Evolutionary conservation across 75 land plant species (phyloP), one percentile per base, ranked within the genome.

Genomic region (Pseudotsuga menziesii): DNA sequence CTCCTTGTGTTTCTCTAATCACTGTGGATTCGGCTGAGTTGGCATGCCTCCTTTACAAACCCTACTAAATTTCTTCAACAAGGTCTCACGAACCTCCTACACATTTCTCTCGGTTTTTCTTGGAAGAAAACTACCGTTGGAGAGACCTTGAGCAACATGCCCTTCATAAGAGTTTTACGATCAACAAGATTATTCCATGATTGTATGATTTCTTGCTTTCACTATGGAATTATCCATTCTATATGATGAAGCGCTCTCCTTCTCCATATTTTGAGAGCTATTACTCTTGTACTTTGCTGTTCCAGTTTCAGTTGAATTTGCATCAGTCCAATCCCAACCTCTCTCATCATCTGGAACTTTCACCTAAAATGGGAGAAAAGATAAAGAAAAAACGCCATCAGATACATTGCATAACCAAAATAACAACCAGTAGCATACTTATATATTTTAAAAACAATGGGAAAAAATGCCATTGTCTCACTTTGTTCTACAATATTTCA

Each of bases 291-390:
- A 73, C 64, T 82, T 85, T 32, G 62, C 56, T 20, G 76, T 71
- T 57, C 83, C 81, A 78, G 77, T 59, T 61, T 77, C 73, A 20
- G 62, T 36, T n/a, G n/a, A n/a, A n/a, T n/a, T n/a, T n/a, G n/a
- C n/a, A n/a, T n/a, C n/a, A n/a, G n/a, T n/a, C n/a, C n/a, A n/a
- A n/a, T n/a, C n/a, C n/a, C n/a, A n/a, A n/a, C n/a, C n/a, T n/a
- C n/a, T n/a, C n/a, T n/a, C n/a, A n/a, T n/a, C n/a, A n/a, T n/a
- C n/a, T n/a, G n/a, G n/a, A n/a, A n/a, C n/a, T n/a, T n/a, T n/a
- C n/a, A n/a, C n/a, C n/a, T n/a, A n/a, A n/a, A n/a, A n/a, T n/a
- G n/a, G n/a, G n/a, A n/a, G n/a, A n/a, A n/a, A n/a, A n/a, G n/a
- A n/a, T n/a, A n/a, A n/a, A n/a, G n/a, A n/a, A n/a, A n/a, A n/a